Evolutionary conservation across 805 yeast species (phyloP).

Genomic region (Torulaspora indica): DNA sequence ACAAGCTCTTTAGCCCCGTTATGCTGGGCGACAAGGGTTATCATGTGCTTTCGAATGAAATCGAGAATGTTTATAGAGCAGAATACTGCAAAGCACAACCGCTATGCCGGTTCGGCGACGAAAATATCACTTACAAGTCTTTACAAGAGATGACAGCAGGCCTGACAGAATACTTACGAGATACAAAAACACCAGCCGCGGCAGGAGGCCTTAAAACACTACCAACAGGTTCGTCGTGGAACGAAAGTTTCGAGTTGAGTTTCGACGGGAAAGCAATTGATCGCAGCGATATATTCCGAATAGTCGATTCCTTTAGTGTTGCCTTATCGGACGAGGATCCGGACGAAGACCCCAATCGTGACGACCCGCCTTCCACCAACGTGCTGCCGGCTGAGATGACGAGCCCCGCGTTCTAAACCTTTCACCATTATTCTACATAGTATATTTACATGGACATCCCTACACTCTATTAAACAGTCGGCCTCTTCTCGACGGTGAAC

Average conservation of each 20-base stretch:
- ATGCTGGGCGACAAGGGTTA: slow-evolving; percentile 5
- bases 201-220: slow-evolving; percentile 9
- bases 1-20: slow-evolving; percentile 16
- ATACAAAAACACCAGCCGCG: slow-evolving; percentile 5
- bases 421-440: neutral
- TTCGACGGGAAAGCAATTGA: slow-evolving; percentile 46
- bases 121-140: slow-evolving; percentile 3
- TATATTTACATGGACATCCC: slow-evolving; percentile 13
- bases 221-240: slow-evolving; percentile 17
- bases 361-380: slow-evolving; percentile 11
- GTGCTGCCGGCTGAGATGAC: slow-evolving; percentile 19
- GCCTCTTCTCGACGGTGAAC: slow-evolving; percentile 44
- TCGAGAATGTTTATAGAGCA: slow-evolving; percentile 11
- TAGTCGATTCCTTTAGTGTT: slow-evolving; percentile 39
- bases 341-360: slow-evolving; percentile 22
- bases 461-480: slow-evolving; percentile 8
- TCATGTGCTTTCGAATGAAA: slow-evolving; percentile 8
- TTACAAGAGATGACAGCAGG: slow-evolving; percentile 10
- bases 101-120: slow-evolving; percentile 13
- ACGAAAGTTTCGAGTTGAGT: slow-evolving; percentile 39
- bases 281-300: slow-evolving; percentile 39
- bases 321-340: slow-evolving; percentile 35
- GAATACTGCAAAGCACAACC: slow-evolving; percentile 16
- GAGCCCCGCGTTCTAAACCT: slow-evolving; percentile 10
- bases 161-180: slow-evolving; percentile 5